phyloP scores from a whole-genome alignment of 352 stramenopile genomes.

The Phytophthora lateralis region DNA sequence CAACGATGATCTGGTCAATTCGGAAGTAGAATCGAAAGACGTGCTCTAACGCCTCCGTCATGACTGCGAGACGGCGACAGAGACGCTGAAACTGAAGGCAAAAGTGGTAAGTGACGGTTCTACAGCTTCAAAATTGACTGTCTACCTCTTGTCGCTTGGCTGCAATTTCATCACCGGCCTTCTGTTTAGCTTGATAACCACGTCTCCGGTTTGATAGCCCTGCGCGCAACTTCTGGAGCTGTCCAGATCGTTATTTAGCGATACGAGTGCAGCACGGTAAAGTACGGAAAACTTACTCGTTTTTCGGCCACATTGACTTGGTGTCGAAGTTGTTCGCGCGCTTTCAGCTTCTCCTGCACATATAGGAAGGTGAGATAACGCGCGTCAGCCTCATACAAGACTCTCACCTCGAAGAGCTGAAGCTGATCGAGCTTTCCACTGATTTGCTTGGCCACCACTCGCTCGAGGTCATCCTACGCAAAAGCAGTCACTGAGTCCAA shows the following conservation, averaged over 20 bases:
- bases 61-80: conserved; percentile 36
- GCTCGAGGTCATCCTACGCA: conserved; percentile 26
- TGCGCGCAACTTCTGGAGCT: conserved; percentile 27
- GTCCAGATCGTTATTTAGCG: not conserved
- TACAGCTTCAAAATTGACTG: not conserved
- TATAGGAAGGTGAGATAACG: not conserved
- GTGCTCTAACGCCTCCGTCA: conserved; percentile 47
- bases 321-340: conserved; percentile 36
- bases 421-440: conserved; percentile 41
- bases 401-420: conserved; percentile 34
- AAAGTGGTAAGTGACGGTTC: not conserved
- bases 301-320: conserved; percentile 36
- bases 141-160: conserved; percentile 21
- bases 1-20: conserved; percentile 45
- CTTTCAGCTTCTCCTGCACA: conserved; percentile 34
- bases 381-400: not conserved
- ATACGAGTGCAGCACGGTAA: not conserved
- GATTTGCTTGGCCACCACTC: conserved; percentile 38
- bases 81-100: conserved; percentile 36
- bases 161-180: conserved; percentile 8
- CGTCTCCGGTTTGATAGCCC: not conserved
- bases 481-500: not conserved
- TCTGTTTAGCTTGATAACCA: conserved; percentile 8
- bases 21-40: conserved; percentile 59
- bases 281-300: conserved; percentile 24